A percentile compares a stretch with the other conserved stretches of the same genome.
Conservation (phyloP, 2,329 filamentous ascomycete species). For the Metarhizium brunneum region DNA sequence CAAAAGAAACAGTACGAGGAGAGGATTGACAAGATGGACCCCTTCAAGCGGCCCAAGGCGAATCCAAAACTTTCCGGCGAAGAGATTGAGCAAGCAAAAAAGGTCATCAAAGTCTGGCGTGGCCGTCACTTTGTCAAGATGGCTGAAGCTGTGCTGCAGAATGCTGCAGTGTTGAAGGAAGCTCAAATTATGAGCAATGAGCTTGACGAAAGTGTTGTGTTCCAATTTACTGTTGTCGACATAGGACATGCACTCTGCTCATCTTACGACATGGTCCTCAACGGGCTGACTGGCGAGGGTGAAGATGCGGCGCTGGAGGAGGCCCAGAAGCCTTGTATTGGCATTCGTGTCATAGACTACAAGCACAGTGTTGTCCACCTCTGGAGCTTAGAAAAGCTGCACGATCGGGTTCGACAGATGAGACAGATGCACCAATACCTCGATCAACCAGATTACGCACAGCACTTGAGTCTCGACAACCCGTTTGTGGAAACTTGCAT, state of each 20-base stretch:
- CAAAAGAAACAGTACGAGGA: slow-evolving; percentile 81
- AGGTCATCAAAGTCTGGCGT: slow-evolving; percentile 66
- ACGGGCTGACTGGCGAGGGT: slow-evolving; percentile 79
- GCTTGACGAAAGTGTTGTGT: slow-evolving; percentile 84
- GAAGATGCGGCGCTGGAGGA: slow-evolving; percentile 73
- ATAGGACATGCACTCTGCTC: slow-evolving; percentile 81
- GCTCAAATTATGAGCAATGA: slow-evolving; percentile 97
- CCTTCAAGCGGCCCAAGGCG: slow-evolving; percentile 50
- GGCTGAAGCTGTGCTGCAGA: slow-evolving; percentile 83
- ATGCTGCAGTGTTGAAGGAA: slow-evolving; percentile 83
- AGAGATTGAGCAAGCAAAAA: slow-evolving; percentile 62
- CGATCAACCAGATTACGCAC: slow-evolving; percentile 87
- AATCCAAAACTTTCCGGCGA: slow-evolving; percentile 58
- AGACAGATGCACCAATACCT: slow-evolving; percentile 95
- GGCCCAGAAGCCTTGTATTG: slow-evolving; percentile 81
- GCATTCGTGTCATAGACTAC: slow-evolving; percentile 84
- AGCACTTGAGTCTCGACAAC: slow-evolving; percentile 86
- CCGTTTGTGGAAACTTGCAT: slow-evolving; percentile 88
- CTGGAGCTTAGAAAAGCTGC: slow-evolving; percentile 91
- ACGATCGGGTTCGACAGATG: slow-evolving; percentile 82
- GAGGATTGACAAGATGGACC: slow-evolving; percentile 68
- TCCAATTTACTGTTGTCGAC: slow-evolving; percentile 91
- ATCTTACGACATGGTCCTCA: slow-evolving; percentile 92
- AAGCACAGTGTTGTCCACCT: slow-evolving; percentile 76
- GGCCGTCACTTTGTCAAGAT: slow-evolving; percentile 83